Evolutionary conservation across 495 filamentous ascomycete species (phyloP).

Genomic region (Acidomyces sp.): DNA sequence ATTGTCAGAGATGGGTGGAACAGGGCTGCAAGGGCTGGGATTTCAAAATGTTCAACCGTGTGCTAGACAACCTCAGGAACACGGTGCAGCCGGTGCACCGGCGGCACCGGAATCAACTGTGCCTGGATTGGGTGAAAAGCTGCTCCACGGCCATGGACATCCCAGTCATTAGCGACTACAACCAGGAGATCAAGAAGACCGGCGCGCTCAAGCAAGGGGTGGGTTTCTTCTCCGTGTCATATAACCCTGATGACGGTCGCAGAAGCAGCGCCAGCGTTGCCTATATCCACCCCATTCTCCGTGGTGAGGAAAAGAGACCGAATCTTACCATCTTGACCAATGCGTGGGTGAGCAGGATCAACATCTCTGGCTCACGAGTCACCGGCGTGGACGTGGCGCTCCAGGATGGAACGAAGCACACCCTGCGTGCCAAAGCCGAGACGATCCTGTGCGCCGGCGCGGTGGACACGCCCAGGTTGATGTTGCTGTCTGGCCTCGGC

Average conservation of each 20-base stretch:
- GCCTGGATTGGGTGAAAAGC: constrained; percentile 67
- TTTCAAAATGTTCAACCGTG: constrained; percentile 62
- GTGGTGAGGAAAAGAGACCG: constrained; percentile 57
- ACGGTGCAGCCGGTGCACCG: constrained; percentile 66
- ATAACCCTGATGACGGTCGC: constrained; percentile 67
- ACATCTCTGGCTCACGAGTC: constrained; percentile 47
- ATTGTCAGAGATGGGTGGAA: constrained; percentile 58
- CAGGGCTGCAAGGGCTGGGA: constrained; percentile 65
- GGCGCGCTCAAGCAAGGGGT: constrained; percentile 58
- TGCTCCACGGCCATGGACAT: constrained; percentile 61
- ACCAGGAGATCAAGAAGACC: constrained; percentile 54
- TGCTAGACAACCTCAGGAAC: constrained; percentile 64
- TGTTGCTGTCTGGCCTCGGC: constrained; percentile 71
- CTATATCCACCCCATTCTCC: constrained; percentile 74
- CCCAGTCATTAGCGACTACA: constrained; percentile 68
- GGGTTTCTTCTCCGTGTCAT: constrained; percentile 73
- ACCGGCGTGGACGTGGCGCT: constrained; percentile 54
- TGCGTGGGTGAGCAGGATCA: constrained; percentile 65
- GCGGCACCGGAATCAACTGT: constrained; percentile 67
- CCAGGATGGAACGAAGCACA: constrained; percentile 48
- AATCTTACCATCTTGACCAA: constrained; percentile 72
- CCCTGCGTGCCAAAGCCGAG: constrained; percentile 49
- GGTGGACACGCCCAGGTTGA: constrained; percentile 59
- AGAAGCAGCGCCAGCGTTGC: constrained; percentile 71
- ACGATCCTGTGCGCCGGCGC: constrained; percentile 68